phyloP scores from a whole-genome alignment of 257 asterid genomes.

The Vinca minor region DNA sequence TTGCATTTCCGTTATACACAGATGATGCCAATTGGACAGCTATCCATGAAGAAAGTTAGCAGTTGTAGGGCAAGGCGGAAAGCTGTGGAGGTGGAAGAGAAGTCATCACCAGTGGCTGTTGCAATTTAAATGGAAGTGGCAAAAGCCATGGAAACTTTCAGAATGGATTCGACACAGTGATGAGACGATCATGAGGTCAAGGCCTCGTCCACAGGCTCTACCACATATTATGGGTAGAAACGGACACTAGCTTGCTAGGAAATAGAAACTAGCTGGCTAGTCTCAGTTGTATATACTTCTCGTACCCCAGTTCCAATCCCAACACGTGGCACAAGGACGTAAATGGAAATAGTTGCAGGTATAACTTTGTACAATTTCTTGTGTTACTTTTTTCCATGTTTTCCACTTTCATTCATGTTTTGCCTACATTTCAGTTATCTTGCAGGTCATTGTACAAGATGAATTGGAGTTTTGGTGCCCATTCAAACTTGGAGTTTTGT shows the following conservation, averaged over 20 bases:
- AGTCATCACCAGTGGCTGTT: constrained; percentile 98
- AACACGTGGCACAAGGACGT: constrained; percentile 28
- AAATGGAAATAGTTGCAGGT: constrained; percentile 49
- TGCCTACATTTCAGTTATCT: background rate
- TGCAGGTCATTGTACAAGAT: constrained; percentile 27
- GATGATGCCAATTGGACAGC: constrained; percentile 92
- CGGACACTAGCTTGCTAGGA: constrained; percentile 51
- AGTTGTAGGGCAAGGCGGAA: constrained; percentile 87
- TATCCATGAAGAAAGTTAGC: constrained; percentile 87
- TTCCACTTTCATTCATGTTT: no score
- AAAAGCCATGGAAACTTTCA: constrained; percentile 98
- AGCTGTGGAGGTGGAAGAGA: constrained; percentile 99
- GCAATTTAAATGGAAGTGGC: constrained; percentile 99
- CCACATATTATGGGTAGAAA: constrained; percentile 60
- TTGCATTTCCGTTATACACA: constrained; percentile 25
- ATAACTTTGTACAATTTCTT: background rate
- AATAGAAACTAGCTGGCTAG: constrained; percentile 49
- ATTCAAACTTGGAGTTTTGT: constrained; percentile 10
- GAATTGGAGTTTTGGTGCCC: no score
- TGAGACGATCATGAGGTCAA: constrained; percentile 78
- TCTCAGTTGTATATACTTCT: constrained; percentile 35
- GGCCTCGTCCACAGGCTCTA: constrained; percentile 78
- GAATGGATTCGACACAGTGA: constrained; percentile 93
- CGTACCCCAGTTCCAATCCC: constrained; percentile 33
- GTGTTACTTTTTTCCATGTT: background rate